These are phyloP conservation scores for Dictyophora rubrovolvata DNA, from an alignment of 768 basidiomycete species.

Conservation along the genomic window DNA sequence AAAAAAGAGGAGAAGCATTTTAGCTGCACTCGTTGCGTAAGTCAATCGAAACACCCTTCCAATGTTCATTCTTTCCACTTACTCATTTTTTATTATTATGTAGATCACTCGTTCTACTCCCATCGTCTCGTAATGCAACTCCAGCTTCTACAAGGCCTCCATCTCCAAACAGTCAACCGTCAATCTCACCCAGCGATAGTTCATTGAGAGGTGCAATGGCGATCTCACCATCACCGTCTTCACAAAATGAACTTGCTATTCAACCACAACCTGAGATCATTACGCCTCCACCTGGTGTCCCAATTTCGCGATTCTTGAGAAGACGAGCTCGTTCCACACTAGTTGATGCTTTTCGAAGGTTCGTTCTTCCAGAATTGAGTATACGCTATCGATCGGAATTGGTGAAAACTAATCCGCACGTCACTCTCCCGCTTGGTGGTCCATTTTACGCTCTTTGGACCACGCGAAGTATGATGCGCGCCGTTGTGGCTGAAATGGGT, in stretches of 20 bases:
- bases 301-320: constrained; percentile 36
- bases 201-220: constrained; percentile 3
- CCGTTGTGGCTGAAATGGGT: neutral
- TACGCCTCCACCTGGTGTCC: constrained; percentile 18
- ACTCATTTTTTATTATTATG: constrained; percentile 11
- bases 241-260: constrained; percentile 15
- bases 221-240: constrained; percentile 22
- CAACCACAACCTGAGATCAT: constrained; percentile 17
- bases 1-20: constrained; percentile 60
- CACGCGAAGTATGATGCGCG: neutral
- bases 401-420: neutral
- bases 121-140: constrained; percentile 8
- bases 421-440: neutral
- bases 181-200: neutral
- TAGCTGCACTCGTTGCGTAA: constrained; percentile 60
- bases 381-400: constrained; percentile 12
- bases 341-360: constrained; percentile 55
- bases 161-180: constrained; percentile 15
- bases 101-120: constrained; percentile 9
- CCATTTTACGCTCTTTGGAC: constrained; percentile 2
- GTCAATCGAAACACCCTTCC: constrained; percentile 14
- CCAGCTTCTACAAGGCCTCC: constrained; percentile 20
- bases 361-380: constrained; percentile 45
- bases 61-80: neutral
- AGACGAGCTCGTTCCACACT: constrained; percentile 56